These are phyloP conservation scores for Cladorrhinum sp. DNA, from an alignment of 2,329 filamentous ascomycete species.

Conservation along the genomic window DNA sequence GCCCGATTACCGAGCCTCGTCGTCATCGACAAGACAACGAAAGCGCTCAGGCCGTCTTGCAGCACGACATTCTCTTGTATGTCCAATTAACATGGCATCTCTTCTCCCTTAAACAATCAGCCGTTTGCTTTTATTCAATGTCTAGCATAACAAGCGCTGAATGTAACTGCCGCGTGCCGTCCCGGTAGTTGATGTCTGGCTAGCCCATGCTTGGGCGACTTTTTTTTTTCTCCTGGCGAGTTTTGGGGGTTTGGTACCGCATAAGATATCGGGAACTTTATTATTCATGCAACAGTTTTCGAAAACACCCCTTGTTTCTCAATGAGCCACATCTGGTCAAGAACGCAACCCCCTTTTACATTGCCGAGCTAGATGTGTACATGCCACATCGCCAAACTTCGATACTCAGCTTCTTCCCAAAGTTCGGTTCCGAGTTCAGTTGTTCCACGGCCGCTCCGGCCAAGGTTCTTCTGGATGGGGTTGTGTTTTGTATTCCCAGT, in stretches of 20 bases:
- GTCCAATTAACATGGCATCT: background rate
- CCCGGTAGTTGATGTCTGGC: background rate
- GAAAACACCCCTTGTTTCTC: background rate
- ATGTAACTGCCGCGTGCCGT: background rate
- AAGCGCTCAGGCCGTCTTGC: slow-evolving; percentile 4
- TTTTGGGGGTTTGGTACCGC: background rate
- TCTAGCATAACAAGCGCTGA: background rate
- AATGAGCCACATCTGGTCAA: background rate
- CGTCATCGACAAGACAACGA: background rate
- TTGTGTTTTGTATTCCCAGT: background rate
- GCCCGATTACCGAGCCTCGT: background rate
- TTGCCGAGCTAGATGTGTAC: background rate
- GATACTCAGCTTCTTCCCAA: background rate
- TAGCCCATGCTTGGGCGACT: background rate
- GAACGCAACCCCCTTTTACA: too few species aligned
- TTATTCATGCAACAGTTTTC: background rate
- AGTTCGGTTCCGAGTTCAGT: background rate
- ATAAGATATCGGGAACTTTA: background rate
- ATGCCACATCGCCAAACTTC: background rate
- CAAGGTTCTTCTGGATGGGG: background rate
- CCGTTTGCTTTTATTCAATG: background rate
- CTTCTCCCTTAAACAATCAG: background rate
- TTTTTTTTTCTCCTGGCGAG: background rate
- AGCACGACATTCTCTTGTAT: background rate
- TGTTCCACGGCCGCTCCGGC: background rate